phyloP scores from a whole-genome alignment of 129 eudicot genomes.

The Gnaphalium uliginosum region DNA sequence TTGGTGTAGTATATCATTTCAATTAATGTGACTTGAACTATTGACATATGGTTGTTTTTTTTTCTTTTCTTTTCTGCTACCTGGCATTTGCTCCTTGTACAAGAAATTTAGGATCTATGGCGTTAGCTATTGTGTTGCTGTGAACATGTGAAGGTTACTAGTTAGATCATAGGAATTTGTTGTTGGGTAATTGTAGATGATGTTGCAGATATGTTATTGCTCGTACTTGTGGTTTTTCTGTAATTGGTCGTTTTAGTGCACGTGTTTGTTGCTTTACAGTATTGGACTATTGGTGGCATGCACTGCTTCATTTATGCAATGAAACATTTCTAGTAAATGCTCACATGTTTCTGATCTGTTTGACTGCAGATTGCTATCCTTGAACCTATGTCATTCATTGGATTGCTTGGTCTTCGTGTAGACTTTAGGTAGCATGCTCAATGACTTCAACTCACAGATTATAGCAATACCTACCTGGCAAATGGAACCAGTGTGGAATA shows the following conservation, averaged over 20 bases:
- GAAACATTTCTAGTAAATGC: background rate
- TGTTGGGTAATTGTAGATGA: background rate
- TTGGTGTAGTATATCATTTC: background rate
- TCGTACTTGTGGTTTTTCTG: background rate
- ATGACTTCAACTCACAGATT: conserved; percentile 37
- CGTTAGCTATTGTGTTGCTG: background rate
- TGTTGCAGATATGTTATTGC: background rate
- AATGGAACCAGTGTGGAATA: conserved; percentile 31
- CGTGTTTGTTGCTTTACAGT: background rate
- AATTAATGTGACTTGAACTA: background rate
- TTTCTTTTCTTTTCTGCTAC: background rate
- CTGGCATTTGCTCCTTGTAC: background rate
- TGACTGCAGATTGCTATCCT: conserved; percentile 21
- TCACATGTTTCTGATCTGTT: conserved; percentile 12
- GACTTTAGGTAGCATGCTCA: conserved; percentile 41
- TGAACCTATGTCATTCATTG: conserved; percentile 10
- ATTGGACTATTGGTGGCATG: background rate
- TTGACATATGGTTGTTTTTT: background rate
- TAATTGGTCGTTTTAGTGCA: background rate
- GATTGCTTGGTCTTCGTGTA: background rate
- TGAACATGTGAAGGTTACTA: background rate
- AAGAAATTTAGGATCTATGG: background rate
- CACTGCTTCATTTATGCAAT: background rate
- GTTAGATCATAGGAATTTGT: background rate
- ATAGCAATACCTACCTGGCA: conserved; percentile 32